Base-by-base conservation (phyloP, 352 stramenopile species). In the Phytopythium litorale region DNA sequence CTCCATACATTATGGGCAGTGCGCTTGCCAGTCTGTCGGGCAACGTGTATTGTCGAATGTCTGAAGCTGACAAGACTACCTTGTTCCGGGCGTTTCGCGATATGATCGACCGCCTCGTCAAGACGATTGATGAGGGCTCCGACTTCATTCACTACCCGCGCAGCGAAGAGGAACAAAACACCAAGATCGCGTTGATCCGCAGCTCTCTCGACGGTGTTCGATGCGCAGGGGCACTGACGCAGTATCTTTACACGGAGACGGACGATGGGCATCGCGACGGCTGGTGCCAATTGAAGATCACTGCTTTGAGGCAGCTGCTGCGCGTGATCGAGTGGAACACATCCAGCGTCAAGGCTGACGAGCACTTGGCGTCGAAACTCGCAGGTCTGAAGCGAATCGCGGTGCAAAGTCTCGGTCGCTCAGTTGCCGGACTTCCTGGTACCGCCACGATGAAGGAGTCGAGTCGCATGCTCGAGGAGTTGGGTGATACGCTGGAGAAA, bases 141-240 rank as follows among this genome's bases (percentile, higher is more conserved):
- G 64, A 71, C 19, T 82, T 84, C 50, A 30, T 60, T 12, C 45
- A 49, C 19, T 79, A 78, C 40, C 68, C 75, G 18, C 71, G 68
- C 63, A 74, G 66, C 51, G 75, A 84, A 40, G 32, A 71, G 32
- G 70, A 73, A 55, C 73, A 81, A 57, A 84, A 77, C 37, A 64
- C 76, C 1, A 60, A 70, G 25, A 56, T 84, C 38, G 63, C 70
- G 37, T 48, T 82, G 16, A 45, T 79, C 58, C 73, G 77, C 19
- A 81, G 75, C 61, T 40, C 71, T 7, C 58, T 87, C 46, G 77
- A 87, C 59, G 71, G 70, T 15, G 54, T 79, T 61, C 75, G 77
- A 33, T 55, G 75, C 13, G 54, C 63, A 40, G 77, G 77, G 0
- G 64, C 63, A 2, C 37, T 87, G 33, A 70, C 53, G 43, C 23